These are phyloP conservation scores for Cordia subcordata DNA, from an alignment of 257 asterid genomes.

Conservation along the genomic window DNA sequence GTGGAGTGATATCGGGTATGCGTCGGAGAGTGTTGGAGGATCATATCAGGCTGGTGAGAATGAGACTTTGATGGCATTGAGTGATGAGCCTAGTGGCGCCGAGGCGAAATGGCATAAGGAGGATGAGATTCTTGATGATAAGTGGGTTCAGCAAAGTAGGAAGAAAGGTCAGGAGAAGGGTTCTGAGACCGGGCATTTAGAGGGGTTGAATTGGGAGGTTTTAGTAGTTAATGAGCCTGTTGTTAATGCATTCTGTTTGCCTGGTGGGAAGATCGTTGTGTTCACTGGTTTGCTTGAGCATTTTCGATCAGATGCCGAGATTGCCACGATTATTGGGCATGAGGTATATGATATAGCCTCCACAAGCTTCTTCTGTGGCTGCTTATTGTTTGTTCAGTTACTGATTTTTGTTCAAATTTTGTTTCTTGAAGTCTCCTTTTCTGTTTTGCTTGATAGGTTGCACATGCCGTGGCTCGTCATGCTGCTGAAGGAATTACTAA, in stretches of 20 bases:
- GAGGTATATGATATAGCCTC: conserved; percentile 43
- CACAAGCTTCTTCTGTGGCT: neutral
- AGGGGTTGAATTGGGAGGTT: conserved; percentile 90
- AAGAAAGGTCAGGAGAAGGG: conserved; percentile 64
- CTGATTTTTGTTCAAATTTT: conserved; percentile 3
- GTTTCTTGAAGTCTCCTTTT: conserved; percentile 9
- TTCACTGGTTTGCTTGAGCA: conserved; percentile 80
- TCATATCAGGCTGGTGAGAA: conserved; percentile 23
- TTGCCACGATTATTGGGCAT: conserved; percentile 85
- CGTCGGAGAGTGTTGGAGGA: conserved; percentile 24
- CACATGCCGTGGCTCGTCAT: conserved; percentile 94
- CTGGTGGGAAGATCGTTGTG: conserved; percentile 98
- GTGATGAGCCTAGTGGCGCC: conserved; percentile 18
- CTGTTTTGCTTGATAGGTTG: conserved; percentile 49
- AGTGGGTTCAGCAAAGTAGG: conserved; percentile 80
- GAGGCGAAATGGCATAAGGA: conserved; percentile 70
- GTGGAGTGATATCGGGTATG: conserved; percentile 70
- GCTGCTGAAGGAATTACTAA: conserved; percentile 80
- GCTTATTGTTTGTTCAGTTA: neutral
- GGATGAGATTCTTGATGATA: conserved; percentile 81
- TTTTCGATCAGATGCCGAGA: conserved; percentile 74
- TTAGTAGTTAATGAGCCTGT: conserved; percentile 67
- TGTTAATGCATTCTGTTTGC: conserved; percentile 76
- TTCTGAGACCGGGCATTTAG: conserved; percentile 57
- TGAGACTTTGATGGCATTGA: conserved; percentile 32